These are phyloP conservation scores for Musa balbisiana DNA, from an alignment of 202 grass and related monocot species.

Conservation along the genomic window DNA sequence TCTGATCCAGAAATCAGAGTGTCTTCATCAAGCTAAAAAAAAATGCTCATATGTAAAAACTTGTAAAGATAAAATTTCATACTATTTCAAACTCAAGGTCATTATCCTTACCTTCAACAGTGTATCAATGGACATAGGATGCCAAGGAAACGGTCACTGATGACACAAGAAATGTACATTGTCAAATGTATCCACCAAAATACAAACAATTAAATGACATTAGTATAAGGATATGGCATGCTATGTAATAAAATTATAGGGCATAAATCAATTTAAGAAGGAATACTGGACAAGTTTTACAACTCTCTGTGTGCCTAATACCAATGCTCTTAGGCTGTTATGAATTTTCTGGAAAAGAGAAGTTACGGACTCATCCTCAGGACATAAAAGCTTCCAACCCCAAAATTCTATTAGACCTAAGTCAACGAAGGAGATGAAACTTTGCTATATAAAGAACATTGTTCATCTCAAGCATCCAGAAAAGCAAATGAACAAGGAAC, in stretches of 20 bases:
- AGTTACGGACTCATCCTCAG: too few species aligned
- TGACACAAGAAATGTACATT: conserved; percentile 6
- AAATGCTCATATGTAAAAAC: conserved; percentile 23
- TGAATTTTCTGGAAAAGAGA: neutral
- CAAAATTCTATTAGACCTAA: too few species aligned
- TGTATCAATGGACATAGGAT: conserved; percentile 72
- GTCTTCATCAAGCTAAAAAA: conserved; percentile 80
- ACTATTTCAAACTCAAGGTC: neutral
- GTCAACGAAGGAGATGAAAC: too few species aligned
- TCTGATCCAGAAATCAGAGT: conserved; percentile 76
- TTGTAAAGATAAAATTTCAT: conserved; percentile 2
- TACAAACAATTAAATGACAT: neutral
- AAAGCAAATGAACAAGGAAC: too few species aligned
- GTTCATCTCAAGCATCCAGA: too few species aligned
- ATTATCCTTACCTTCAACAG: conserved; percentile 63
- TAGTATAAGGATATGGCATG: neutral
- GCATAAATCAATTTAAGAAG: neutral
- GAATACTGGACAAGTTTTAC: neutral
- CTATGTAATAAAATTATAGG: neutral
- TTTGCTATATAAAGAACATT: too few species aligned
- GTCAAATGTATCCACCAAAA: neutral
- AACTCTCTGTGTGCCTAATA: neutral
- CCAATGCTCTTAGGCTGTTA: neutral
- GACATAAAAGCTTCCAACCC: too few species aligned
- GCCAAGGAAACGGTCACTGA: conserved; percentile 80